These are phyloP conservation scores for Trypanosoma platydactyli DNA, from an alignment of 208 protist genomes.

Conservation along the genomic window DNA sequence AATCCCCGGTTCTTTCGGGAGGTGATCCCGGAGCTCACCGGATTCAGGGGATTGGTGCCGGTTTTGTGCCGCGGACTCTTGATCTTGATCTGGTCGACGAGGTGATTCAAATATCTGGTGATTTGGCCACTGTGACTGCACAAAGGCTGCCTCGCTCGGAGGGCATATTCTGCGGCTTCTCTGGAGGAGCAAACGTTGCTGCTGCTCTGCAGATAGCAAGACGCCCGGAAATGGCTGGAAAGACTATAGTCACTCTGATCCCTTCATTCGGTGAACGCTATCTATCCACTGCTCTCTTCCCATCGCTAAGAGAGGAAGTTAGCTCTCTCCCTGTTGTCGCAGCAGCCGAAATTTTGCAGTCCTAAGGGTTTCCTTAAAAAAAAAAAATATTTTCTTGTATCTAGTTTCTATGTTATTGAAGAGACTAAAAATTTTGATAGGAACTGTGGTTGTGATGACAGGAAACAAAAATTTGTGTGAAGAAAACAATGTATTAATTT, in stretches of 20 bases:
- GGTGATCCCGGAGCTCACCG: constrained; percentile 82
- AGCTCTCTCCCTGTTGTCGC: constrained; percentile 68
- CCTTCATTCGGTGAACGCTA: constrained; percentile 91
- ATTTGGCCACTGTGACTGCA: constrained; percentile 69
- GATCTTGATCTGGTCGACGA: constrained; percentile 68
- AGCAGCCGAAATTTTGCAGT: constrained; percentile 41
- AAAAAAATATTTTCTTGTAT: background rate
- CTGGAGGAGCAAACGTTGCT: constrained; percentile 79
- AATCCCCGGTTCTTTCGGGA: constrained; percentile 84
- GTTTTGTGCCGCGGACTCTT: constrained; percentile 83
- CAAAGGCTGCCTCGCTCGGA: constrained; percentile 76
- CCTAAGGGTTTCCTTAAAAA: background rate
- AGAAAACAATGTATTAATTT: too few species aligned
- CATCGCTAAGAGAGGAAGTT: constrained; percentile 67
- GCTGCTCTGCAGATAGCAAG: constrained; percentile 80
- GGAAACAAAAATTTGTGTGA: too few species aligned
- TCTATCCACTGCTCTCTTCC: constrained; percentile 81
- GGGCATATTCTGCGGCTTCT: constrained; percentile 85
- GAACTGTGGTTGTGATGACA: too few species aligned
- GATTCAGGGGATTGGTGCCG: constrained; percentile 92
- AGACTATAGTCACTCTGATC: constrained; percentile 89
- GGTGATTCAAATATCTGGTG: constrained; percentile 66
- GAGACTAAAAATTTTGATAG: too few species aligned
- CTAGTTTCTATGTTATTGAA: background rate
- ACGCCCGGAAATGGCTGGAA: constrained; percentile 84